A percentile compares a stretch with the other conserved stretches of the same genome.
These are phyloP conservation scores for Penicillium polonicum DNA, from an alignment of 2,329 filamentous ascomycete species.

Conservation along the genomic window DNA sequence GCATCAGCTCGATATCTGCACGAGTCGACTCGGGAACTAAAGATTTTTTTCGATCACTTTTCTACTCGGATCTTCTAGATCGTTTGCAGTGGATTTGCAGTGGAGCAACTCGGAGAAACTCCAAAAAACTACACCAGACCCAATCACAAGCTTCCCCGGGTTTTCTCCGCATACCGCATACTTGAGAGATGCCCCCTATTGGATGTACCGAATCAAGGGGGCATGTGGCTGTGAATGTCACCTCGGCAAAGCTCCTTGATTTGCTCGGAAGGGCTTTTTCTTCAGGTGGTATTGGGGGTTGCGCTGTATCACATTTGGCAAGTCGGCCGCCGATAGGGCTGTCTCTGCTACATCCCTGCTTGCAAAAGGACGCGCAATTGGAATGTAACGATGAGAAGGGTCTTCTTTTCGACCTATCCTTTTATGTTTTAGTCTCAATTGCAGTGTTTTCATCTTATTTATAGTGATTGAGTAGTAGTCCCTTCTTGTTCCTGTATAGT, in stretches of 20 bases:
- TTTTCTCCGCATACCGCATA: constrained; percentile 11
- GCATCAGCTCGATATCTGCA: too few species aligned
- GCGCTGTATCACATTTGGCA: constrained; percentile 1
- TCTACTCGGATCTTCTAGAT: not conserved
- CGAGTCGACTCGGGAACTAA: not conserved
- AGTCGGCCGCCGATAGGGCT: constrained; percentile 8
- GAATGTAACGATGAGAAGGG: constrained; percentile 14
- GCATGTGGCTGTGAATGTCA: not conserved
- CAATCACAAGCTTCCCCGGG: constrained; percentile 5
- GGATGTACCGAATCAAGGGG: not conserved
- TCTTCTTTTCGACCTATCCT: not conserved
- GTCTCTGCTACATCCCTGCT: not conserved
- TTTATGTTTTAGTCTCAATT: not conserved
- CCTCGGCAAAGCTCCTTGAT: constrained; percentile 8
- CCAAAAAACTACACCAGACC: not conserved
- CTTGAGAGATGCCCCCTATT: not conserved
- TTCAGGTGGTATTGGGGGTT: not conserved
- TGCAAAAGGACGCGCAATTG: constrained; percentile 16
- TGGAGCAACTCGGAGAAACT: not conserved
- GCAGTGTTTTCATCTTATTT: not conserved
- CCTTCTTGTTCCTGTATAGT: not conserved
- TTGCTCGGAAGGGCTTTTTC: not conserved
- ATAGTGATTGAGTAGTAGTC: not conserved
- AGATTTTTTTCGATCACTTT: not conserved
- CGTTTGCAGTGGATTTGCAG: constrained; percentile 3